Evolutionary conservation across 1,284 basidiomycete species (phyloP).

Genomic region (Pulchroboletus neoregius): DNA sequence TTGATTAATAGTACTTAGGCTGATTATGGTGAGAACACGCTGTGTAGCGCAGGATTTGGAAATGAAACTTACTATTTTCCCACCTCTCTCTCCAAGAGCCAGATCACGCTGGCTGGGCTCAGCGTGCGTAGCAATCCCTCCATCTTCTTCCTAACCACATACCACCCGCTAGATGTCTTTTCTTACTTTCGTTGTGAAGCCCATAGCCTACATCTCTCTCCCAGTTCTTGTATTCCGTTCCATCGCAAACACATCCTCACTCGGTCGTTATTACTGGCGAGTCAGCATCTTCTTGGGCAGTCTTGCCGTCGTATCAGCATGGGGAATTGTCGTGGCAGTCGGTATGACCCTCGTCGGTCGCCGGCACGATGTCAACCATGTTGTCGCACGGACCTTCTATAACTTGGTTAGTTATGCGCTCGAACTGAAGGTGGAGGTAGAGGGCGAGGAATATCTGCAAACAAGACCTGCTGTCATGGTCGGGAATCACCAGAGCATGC

Average conservation of each 20-base stretch:
- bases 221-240: slow-evolving; percentile 61
- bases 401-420: slow-evolving; percentile 60
- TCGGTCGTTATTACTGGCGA: slow-evolving; percentile 71
- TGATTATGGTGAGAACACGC: neutral
- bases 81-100: slow-evolving; percentile 30
- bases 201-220: slow-evolving; percentile 69
- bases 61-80: slow-evolving; percentile 26
- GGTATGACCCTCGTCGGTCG: slow-evolving; percentile 69
- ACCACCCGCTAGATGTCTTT: slow-evolving; percentile 50
- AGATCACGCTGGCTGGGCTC: slow-evolving; percentile 19
- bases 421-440: slow-evolving; percentile 73
- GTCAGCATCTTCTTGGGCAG: slow-evolving; percentile 72
- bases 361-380: slow-evolving; percentile 80
- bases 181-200: slow-evolving; percentile 54
- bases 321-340: slow-evolving; percentile 72
- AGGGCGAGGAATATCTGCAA: slow-evolving; percentile 80
- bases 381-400: slow-evolving; percentile 88
- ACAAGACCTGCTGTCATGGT: slow-evolving; percentile 73
- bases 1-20: neutral
- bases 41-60: neutral
- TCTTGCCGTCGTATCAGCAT: slow-evolving; percentile 70
- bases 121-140: slow-evolving; percentile 22
- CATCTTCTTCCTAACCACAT: slow-evolving; percentile 11
- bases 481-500: slow-evolving; percentile 92
- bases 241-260: slow-evolving; percentile 50